Evolutionary conservation across 768 basidiomycete genomes (phyloP), one percentile per base, ranked within the genome.

Genomic region (Russula abietina): DNA sequence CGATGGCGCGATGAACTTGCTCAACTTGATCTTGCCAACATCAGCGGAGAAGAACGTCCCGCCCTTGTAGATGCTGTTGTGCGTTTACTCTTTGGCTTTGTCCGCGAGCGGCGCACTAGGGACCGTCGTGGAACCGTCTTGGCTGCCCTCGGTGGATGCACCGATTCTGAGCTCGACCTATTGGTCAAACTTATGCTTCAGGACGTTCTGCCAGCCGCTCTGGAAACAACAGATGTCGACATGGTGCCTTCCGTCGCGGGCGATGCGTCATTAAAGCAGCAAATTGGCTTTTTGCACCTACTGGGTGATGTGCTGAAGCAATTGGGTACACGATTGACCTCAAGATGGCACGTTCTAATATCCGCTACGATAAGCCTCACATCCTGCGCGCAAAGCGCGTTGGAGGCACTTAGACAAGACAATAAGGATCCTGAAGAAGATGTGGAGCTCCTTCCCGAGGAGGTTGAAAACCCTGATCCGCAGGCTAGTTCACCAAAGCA

Each of bases 1-100:
- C 77, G 88, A 52, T 97, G 94, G 85, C 78, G 94, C n/a, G 96
- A 98, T 70, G 86, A 89, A 67, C 81, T 98, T 5, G 80, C 85
- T 2, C 79, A 83, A 16, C 80, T 98, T 48, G 80, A 89, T 60
- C 75, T 95, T 12, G 76, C 76, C 24, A 81, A 82, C 7, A 76
- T 87, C 59, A 78, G 82, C 19, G 70, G 76, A 0, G 73, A 77
- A 0, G 84, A 87, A 67, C 80, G 96, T 36, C 68, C 70, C 2
- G 86, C 86, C 65, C 76, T 92, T 16, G 79, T 97, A 9, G 83
- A 86, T 33, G 78, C 88, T 17, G 70, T 88, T 61, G 82, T 91
- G 36, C 81, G 94, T 28, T 71, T 98, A 1, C 77, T 96, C 2
- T 99, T 88, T 74, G 97, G 96, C 2, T 71, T 91, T 64, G 90